Evolutionary conservation across 306 rosid species (phyloP), one percentile per base, ranked within the genome.

Genomic region (Cyamopsis tetragonoloba): DNA sequence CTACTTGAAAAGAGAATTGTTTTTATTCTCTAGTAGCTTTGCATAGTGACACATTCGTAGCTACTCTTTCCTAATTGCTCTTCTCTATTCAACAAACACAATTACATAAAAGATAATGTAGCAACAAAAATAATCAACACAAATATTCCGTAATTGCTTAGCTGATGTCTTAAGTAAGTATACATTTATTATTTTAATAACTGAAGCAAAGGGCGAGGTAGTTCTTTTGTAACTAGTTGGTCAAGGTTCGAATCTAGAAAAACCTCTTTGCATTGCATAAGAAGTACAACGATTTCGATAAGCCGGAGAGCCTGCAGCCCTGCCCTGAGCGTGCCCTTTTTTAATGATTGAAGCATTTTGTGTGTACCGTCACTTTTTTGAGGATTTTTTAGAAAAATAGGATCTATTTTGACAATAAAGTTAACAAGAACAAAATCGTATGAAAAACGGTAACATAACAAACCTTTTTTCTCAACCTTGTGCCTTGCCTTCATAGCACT

Each of bases 381-480:
- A 64, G 2, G 69, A 71, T 17, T 56, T 28, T 8, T 34, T 19
- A 66, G 31, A 61, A 13, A 39, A 11, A 43, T 35, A 68, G 7
- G 11, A 50, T 31, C 47, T n/a, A 15, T 35, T 58, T 67, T 57
- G 61, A 50, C 4, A 2, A 34, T 65, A 15, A 24, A 53, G 23
- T 23, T 55, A 49, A 7, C 27, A 35, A 48, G 22, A 48, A 35
- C n/a, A 39, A 31, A 66, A 26, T n/a, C n/a, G n/a, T n/a, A n/a
- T n/a, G n/a, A n/a, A n/a, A n/a, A n/a, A n/a, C n/a, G n/a, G n/a
- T n/a, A 62, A 48, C 49, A 58, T 34, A 68, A 8, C 20, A 10
- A 32, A 73, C 96, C 85, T 81, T 87, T 89, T 70, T 34, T 89
- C 80, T 88, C 95, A 56, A 37, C 37, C 77, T 76, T 87, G 27